These are phyloP conservation scores for Stephania cephalantha DNA, from an alignment of 164 flowering plant species.

Conservation along the genomic window DNA sequence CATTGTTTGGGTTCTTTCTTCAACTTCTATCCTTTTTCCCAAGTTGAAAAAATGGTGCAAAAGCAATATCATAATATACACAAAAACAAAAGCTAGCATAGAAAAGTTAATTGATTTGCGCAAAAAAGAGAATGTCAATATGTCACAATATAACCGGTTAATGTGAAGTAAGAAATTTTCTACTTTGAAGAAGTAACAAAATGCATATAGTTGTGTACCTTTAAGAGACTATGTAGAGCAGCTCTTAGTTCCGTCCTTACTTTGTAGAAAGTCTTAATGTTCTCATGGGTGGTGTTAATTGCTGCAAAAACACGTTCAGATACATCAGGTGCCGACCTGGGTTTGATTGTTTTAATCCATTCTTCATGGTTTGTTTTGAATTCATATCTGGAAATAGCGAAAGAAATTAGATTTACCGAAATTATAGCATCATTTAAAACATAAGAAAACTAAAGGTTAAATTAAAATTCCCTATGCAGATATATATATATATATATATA, in stretches of 20 bases:
- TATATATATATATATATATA: neutral
- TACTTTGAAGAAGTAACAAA: neutral
- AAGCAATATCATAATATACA: neutral
- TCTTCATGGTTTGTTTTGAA: slow-evolving; percentile 91
- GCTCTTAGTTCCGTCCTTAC: slow-evolving; percentile 75
- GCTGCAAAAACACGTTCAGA: slow-evolving; percentile 61
- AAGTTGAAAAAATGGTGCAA: neutral
- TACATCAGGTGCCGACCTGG: slow-evolving; percentile 57
- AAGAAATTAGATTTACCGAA: slow-evolving; percentile 12
- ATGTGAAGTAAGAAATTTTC: neutral
- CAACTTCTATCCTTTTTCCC: neutral
- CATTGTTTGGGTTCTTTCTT: neutral
- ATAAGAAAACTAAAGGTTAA: neutral
- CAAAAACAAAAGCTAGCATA: too few species aligned
- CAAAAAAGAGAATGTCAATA: neutral
- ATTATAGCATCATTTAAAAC: neutral
- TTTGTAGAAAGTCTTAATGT: slow-evolving; percentile 62
- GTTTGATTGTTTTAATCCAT: slow-evolving; percentile 74
- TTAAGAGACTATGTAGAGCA: slow-evolving; percentile 64
- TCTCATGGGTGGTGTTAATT: slow-evolving; percentile 44
- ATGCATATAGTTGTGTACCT: slow-evolving; percentile 38
- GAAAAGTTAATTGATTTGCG: too few species aligned
- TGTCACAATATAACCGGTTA: neutral
- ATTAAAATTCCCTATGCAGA: neutral
- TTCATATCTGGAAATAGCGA: slow-evolving; percentile 60